Conservation (phyloP, 495 filamentous ascomycete species). For the Trichoderma virens region DNA sequence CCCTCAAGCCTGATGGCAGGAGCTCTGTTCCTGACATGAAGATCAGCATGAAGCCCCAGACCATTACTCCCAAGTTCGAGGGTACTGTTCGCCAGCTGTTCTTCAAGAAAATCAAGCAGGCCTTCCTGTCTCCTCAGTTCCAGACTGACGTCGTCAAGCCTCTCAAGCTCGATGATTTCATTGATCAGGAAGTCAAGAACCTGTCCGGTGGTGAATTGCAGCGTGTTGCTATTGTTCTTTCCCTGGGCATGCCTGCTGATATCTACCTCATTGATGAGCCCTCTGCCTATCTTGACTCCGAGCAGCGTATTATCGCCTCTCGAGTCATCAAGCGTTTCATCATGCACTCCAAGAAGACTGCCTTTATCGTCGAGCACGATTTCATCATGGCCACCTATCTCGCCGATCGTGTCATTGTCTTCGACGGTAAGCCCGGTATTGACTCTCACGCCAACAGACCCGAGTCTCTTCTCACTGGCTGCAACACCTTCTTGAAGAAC, state of each 20-base stretch:
- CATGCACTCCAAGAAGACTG: slow-evolving; percentile 99
- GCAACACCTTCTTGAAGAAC: slow-evolving; percentile 93
- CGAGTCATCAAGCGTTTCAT: slow-evolving; percentile 99
- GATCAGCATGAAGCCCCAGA: slow-evolving; percentile 99
- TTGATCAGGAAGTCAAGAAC: slow-evolving; percentile 98
- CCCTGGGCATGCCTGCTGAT: slow-evolving; percentile 90
- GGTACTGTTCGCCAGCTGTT: slow-evolving; percentile 85
- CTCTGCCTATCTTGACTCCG: slow-evolving; percentile 90
- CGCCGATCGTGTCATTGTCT: slow-evolving; percentile 96
- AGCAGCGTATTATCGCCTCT: slow-evolving; percentile 95
- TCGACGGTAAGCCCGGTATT: slow-evolving; percentile 86
- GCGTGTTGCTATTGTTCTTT: slow-evolving; percentile 93
- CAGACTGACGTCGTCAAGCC: slow-evolving; percentile 99
- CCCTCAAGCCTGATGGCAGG: slow-evolving; percentile 74
- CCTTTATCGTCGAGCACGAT: slow-evolving; percentile 99
- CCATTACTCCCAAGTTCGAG: slow-evolving; percentile 95
- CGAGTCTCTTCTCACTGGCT: slow-evolving; percentile 88
- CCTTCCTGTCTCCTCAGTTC: slow-evolving; percentile 94
- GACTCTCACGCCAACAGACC: slow-evolving; percentile 81
- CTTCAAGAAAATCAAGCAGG: slow-evolving; percentile 79
- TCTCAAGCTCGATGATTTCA: slow-evolving; percentile 95
- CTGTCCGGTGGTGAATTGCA: slow-evolving; percentile 98
- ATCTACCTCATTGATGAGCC: slow-evolving; percentile 98
- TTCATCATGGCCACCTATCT: slow-evolving; percentile 99
- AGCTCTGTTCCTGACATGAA: slow-evolving; percentile 81